These are phyloP conservation scores for Scheffersomyces illinoinensis DNA, from an alignment of 1,139 yeast genomes.

Conservation along the genomic window DNA sequence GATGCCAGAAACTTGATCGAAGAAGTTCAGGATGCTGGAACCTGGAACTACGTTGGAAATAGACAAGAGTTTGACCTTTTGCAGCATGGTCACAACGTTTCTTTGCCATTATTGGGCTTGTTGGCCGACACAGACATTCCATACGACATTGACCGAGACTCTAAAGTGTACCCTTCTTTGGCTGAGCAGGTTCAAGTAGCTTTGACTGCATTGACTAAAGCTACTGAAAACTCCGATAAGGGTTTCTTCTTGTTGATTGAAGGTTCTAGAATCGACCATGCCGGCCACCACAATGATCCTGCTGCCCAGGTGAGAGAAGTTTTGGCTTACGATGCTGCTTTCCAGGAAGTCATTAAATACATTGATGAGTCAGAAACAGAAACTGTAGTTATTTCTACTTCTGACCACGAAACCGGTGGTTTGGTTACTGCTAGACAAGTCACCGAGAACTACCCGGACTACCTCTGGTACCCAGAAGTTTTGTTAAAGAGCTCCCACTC, in stretches of 20 bases:
- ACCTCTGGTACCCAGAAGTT: conserved; percentile 26
- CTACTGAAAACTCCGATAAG: conserved; percentile 23
- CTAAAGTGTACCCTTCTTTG: conserved; percentile 22
- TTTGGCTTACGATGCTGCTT: conserved; percentile 36
- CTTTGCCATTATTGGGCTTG: conserved; percentile 26
- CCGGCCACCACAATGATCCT: conserved; percentile 32
- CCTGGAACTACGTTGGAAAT: conserved; percentile 26
- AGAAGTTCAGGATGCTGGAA: conserved; percentile 18
- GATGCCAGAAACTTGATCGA: conserved; percentile 24
- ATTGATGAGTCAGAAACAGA: conserved; percentile 23
- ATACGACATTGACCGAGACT: conserved; percentile 26
- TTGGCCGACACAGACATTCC: conserved; percentile 27
- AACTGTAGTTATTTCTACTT: conserved; percentile 26
- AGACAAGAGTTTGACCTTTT: conserved; percentile 20
- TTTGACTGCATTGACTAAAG: conserved; percentile 23
- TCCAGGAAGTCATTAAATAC: conserved; percentile 22
- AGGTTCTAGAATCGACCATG: conserved; percentile 30
- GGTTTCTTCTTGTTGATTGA: conserved; percentile 29
- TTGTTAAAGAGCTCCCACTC: conserved; percentile 25
- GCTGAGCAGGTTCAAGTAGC: conserved; percentile 26
- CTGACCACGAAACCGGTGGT: conserved; percentile 32
- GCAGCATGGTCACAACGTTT: conserved; percentile 20
- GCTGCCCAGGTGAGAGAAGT: conserved; percentile 43
- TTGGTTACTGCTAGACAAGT: conserved; percentile 68
- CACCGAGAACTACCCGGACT: conserved; percentile 34